These are phyloP conservation scores for Physocladia obscura DNA, from an alignment of 192 early-diverging fungal genomes.

Conservation along the genomic window DNA sequence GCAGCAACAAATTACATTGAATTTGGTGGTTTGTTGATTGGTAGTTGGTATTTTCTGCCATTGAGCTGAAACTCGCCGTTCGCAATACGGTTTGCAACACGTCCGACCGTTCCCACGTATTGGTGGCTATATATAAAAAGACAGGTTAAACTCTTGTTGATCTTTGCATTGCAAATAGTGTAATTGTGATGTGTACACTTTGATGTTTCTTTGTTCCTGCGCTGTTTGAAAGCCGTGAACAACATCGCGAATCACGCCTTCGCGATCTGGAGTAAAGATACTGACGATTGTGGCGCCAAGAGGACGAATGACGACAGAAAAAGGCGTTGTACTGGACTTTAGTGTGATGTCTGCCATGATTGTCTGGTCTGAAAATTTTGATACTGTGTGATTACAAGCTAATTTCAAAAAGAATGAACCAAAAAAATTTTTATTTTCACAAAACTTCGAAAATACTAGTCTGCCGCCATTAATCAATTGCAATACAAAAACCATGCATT, in stretches of 20 bases:
- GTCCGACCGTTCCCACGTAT: not conserved
- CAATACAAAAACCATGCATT: too few species aligned
- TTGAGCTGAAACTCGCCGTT: conserved; percentile 57
- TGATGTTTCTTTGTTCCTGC: conserved; percentile 22
- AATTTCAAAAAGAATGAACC: too few species aligned
- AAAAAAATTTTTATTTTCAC: too few species aligned
- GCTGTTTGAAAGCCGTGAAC: conserved; percentile 68
- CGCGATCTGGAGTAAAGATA: not conserved
- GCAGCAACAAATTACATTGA: too few species aligned
- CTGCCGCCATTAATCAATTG: too few species aligned
- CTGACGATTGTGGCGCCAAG: conserved; percentile 27
- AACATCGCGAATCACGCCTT: conserved; percentile 9
- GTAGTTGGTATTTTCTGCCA: conserved; percentile 51
- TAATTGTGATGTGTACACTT: not conserved
- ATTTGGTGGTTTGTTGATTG: conserved; percentile 70
- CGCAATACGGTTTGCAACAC: not conserved
- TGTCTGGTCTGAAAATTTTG: too few species aligned
- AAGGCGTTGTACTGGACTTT: too few species aligned
- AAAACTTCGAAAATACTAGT: too few species aligned
- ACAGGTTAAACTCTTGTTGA: not conserved
- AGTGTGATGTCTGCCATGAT: not conserved
- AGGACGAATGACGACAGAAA: conserved; percentile 1
- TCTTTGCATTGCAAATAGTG: not conserved
- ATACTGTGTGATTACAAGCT: too few species aligned
- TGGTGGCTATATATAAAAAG: not conserved